Base-by-base conservation (phyloP, 805 yeast genomes). In the Metschnikowia reukaufii region DNA sequence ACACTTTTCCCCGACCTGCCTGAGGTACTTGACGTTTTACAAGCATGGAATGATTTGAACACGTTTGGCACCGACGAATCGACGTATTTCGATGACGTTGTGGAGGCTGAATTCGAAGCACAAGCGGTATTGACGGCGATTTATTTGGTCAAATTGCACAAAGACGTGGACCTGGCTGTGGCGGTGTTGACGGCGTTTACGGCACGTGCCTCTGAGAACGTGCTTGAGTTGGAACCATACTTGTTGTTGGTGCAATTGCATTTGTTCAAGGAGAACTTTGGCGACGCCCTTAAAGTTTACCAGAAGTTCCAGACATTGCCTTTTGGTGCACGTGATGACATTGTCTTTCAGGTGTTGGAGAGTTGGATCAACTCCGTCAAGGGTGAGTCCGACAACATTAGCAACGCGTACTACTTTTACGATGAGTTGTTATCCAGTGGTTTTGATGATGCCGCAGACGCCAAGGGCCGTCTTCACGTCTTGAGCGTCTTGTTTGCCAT, bases 291-390 rank as follows among this genome's bases (percentile, higher is more conserved):
- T 55, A 61, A 63, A 44, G 53, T 70, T 29, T 71, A 67, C 51
- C 51, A 53, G 44, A 57, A 50, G 36, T 68, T 72, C 49, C 58
- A 62, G 34, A 57, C 53, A 36, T 65, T 70, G 52, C 74, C 76
- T 1, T 64, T 59, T 39, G 50, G 61, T 17, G 57, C 71, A 27
- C 60, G 67, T 49, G 97, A 90, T 67, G 85, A 82, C 54, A 78
- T 91, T 30, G 79, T 88, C 39, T 81, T 80, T 64, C 91, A 88
- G 57, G 76, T 89, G 27, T 80, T 89, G 25, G 96, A 88, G 63
- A 82, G 95, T 13, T 88, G 91, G 82, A 47, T 71, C 20, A 58
- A 62, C 38, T 57, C 74, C 6, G 55, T 69, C 35, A 68, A 64
- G 56, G 76, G 76, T 25, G 72, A 66, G 45, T 54, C 72, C 17